Percentiles rank a stretch among this genome's conserved stretches.
These are phyloP conservation scores for Lumnitzera racemosa DNA, from an alignment of 345 rosid genomes.

Conservation along the genomic window DNA sequence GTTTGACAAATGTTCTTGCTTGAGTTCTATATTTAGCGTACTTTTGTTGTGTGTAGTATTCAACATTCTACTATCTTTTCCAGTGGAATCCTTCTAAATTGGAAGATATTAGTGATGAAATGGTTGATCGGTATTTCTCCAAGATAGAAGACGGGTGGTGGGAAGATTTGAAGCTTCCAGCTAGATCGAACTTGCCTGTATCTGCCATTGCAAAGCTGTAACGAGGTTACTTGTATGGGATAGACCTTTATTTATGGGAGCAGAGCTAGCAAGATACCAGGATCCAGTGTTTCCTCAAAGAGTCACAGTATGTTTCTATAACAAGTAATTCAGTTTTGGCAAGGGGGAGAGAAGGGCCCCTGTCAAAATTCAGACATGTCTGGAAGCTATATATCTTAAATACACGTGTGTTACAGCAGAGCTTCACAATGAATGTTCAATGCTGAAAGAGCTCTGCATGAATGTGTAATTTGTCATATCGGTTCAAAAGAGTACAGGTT, in stretches of 20 bases:
- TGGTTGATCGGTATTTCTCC: slow-evolving; percentile 57
- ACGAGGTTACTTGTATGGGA: background rate
- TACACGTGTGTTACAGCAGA: too few relatives aligned
- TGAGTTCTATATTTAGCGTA: background rate
- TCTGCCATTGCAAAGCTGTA: slow-evolving; percentile 58
- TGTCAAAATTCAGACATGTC: too few relatives aligned
- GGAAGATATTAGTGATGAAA: slow-evolving; percentile 44
- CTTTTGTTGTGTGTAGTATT: background rate
- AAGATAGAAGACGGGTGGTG: slow-evolving; percentile 43
- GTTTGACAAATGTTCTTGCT: slow-evolving; percentile 23
- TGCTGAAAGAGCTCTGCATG: too few relatives aligned
- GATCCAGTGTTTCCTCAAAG: too few relatives aligned
- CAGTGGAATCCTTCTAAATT: slow-evolving; percentile 74
- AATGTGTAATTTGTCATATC: too few relatives aligned
- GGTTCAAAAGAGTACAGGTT: too few relatives aligned
- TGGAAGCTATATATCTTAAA: too few relatives aligned
- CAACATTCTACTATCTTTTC: background rate
- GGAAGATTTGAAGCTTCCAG: slow-evolving; percentile 68
- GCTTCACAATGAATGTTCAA: too few relatives aligned
- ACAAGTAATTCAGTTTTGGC: too few relatives aligned
- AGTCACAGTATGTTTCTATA: background rate
- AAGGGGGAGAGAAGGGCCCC: too few relatives aligned
- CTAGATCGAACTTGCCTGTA: slow-evolving; percentile 46
- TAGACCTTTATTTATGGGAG: slow-evolving; percentile 25
- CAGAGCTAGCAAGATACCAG: slow-evolving; percentile 30